Evolutionary conservation across 2,329 filamentous ascomycete species (phyloP).

Genomic region (Verticillium longisporum): DNA sequence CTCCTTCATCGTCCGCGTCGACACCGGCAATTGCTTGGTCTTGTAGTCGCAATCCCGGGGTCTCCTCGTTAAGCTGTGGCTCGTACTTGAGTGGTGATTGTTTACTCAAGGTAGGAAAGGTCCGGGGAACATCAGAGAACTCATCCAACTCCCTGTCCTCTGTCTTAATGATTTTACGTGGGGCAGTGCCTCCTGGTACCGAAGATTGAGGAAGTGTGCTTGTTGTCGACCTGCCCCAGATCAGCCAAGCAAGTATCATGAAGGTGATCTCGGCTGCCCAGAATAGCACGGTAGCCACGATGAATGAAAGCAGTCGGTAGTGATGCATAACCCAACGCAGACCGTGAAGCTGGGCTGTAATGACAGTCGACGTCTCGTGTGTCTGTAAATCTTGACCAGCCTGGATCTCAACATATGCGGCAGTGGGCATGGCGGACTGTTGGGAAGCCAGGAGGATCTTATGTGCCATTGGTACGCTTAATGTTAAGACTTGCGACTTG

Average conservation of each 20-base stretch:
- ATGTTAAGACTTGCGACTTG: conserved; percentile 52
- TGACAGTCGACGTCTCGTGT: conserved; percentile 60
- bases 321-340: conserved; percentile 84
- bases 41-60: conserved; percentile 18
- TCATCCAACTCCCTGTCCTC: conserved; percentile 22
- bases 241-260: conserved; percentile 57
- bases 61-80: conserved; percentile 25
- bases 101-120: conserved; percentile 34
- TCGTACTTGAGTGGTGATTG: conserved; percentile 34
- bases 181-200: not conserved
- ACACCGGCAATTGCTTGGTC: conserved; percentile 26
- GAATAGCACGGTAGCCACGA: conserved; percentile 63
- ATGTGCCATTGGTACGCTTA: conserved; percentile 70
- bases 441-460: conserved; percentile 51
- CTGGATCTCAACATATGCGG: conserved; percentile 58
- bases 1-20: conserved; percentile 37
- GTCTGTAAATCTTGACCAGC: conserved; percentile 66
- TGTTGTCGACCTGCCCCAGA: conserved; percentile 26
- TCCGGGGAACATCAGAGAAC: conserved; percentile 33
- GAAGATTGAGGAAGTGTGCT: not conserved
- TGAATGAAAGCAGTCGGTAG: conserved; percentile 63
- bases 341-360: conserved; percentile 70
- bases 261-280: conserved; percentile 70
- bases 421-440: conserved; percentile 31
- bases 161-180: conserved; percentile 11